These are phyloP conservation scores for Eleusine indica DNA, from an alignment of 176 grass and related monocot genomes.

Conservation along the genomic window DNA sequence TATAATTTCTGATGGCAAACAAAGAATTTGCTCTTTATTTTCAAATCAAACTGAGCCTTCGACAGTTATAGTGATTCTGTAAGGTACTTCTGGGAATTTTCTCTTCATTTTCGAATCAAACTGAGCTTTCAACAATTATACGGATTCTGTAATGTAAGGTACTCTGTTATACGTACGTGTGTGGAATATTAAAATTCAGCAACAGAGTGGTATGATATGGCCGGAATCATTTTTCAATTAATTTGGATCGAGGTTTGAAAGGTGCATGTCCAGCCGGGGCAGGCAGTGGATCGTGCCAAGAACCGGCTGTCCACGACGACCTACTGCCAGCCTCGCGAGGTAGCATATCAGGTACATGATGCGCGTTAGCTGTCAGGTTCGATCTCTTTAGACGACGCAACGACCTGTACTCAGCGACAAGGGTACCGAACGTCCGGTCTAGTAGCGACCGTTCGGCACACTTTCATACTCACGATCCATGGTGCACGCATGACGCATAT, in stretches of 20 bases:
- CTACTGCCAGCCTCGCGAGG: background rate
- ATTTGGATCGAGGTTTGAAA: no score
- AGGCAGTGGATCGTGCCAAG: background rate
- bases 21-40: no score
- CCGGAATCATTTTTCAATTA: background rate
- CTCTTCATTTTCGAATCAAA: background rate
- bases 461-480: no score
- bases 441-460: background rate
- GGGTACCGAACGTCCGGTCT: conserved; percentile 1
- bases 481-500: no score
- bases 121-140: background rate
- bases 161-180: background rate
- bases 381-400: background rate
- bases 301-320: background rate
- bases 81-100: background rate
- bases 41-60: no score
- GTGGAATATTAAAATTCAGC: no score
- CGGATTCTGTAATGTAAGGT: no score
- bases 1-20: no score
- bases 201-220: no score
- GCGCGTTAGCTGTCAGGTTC: conserved; percentile 3
- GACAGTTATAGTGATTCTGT: no score
- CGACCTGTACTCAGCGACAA: background rate
- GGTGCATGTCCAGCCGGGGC: background rate
- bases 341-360: no score